phyloP scores from a whole-genome alignment of 805 yeast species.

The Wickerhamiella hasegawae region DNA sequence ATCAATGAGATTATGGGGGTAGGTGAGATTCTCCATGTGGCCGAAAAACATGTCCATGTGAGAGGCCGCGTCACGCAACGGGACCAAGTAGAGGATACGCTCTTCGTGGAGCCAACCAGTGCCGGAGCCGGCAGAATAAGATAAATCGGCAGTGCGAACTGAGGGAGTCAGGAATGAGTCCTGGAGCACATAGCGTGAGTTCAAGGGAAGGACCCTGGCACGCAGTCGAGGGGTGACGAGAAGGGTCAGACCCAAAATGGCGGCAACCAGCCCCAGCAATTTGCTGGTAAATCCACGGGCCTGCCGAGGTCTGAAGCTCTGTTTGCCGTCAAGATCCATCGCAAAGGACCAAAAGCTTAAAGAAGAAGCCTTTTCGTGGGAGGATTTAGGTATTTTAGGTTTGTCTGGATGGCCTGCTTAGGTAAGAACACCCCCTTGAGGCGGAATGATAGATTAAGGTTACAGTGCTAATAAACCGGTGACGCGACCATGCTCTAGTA shows the following conservation, averaged over 20 bases:
- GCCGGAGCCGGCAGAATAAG: conserved; percentile 43
- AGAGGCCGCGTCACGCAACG: conserved; percentile 79
- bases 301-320: conserved; percentile 6
- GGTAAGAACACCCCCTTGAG: too few relatives aligned
- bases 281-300: neutral
- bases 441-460: too few relatives aligned
- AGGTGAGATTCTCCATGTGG: conserved; percentile 64
- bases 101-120: conserved; percentile 72
- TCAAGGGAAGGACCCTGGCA: conserved; percentile 1
- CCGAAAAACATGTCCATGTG: conserved; percentile 82
- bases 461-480: too few relatives aligned
- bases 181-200: conserved; percentile 7
- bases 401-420: too few relatives aligned
- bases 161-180: conserved; percentile 17
- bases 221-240: conserved; percentile 4
- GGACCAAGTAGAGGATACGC: conserved; percentile 71
- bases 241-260: neutral
- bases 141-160: conserved; percentile 61
- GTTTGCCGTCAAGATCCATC: conserved; percentile 2
- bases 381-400: too few relatives aligned
- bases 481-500: too few relatives aligned
- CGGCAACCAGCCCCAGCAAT: conserved; percentile 1
- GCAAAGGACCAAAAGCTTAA: too few relatives aligned
- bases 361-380: too few relatives aligned
- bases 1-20: conserved; percentile 66